These are phyloP conservation scores for Fistulifera pelliculosa DNA, from an alignment of 108 stramenopile species.

Conservation along the genomic window DNA sequence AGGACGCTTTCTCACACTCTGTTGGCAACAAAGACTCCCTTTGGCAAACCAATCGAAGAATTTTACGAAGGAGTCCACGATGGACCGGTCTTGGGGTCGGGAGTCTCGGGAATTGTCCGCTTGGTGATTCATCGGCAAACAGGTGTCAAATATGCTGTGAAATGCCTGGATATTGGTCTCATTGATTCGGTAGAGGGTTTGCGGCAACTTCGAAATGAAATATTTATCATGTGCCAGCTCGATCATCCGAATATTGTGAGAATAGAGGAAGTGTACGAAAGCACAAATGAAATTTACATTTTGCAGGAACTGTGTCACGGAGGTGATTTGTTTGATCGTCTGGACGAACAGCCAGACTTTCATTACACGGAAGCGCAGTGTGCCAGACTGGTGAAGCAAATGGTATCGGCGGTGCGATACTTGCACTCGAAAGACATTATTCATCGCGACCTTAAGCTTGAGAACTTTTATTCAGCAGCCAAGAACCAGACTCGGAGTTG, in stretches of 20 bases:
- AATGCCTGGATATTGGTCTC: conserved; percentile 63
- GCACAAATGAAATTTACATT: conserved; percentile 59
- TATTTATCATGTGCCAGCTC: conserved; percentile 82
- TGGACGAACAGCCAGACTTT: conserved; percentile 73
- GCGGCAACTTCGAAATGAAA: conserved; percentile 64
- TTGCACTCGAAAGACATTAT: conserved; percentile 70
- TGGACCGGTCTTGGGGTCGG: conserved; percentile 64
- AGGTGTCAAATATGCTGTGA: conserved; percentile 72
- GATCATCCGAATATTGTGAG: conserved; percentile 87
- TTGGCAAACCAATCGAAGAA: conserved; percentile 68
- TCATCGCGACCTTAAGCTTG: conserved; percentile 19
- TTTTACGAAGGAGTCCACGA: conserved; percentile 82
- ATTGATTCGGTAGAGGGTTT: conserved; percentile 50
- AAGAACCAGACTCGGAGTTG: conserved; percentile 40
- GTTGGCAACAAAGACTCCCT: conserved; percentile 19
- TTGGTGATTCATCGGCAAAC: conserved; percentile 61
- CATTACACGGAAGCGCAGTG: conserved; percentile 77
- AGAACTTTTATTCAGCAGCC: conserved; percentile 43
- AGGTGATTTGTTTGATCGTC: conserved; percentile 78
- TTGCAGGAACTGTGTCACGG: conserved; percentile 67
- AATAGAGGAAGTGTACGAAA: conserved; percentile 76
- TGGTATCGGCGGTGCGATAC: conserved; percentile 82
- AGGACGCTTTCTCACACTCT: neutral
- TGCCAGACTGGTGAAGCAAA: conserved; percentile 71
- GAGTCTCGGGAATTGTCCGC: conserved; percentile 75